A percentile compares a stretch with the other conserved stretches of the same genome.
phyloP scores from a whole-genome alignment of 768 basidiomycete species.

The Naganishia vishniacii region DNA sequence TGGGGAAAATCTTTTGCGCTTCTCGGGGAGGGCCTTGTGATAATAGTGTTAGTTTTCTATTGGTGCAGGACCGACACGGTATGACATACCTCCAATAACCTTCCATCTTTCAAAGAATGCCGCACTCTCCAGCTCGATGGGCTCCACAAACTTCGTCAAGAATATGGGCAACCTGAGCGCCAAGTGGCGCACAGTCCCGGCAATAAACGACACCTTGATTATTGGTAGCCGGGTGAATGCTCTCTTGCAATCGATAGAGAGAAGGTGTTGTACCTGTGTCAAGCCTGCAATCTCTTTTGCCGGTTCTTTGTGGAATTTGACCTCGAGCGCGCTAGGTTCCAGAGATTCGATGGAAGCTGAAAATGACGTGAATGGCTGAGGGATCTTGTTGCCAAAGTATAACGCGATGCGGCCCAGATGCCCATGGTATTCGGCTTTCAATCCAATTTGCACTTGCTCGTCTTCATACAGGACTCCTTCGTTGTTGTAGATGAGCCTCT shows the following conservation, averaged over 20 bases:
- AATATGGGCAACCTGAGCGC: slow-evolving; percentile 79
- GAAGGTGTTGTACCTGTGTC: slow-evolving; percentile 83
- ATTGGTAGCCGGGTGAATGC: slow-evolving; percentile 67
- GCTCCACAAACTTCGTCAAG: slow-evolving; percentile 86
- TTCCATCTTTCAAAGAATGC: slow-evolving; percentile 99
- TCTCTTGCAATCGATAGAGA: slow-evolving; percentile 93
- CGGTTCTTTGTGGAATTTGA: slow-evolving; percentile 85
- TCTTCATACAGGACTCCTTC: slow-evolving; percentile 97
- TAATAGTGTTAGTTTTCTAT: background rate
- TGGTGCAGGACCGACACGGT: background rate
- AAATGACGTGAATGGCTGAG: slow-evolving; percentile 81
- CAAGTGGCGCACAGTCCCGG: slow-evolving; percentile 82
- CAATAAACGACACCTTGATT: slow-evolving; percentile 80
- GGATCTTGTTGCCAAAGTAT: slow-evolving; percentile 93
- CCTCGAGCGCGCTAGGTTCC: slow-evolving; percentile 69
- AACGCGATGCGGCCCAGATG: slow-evolving; percentile 88
- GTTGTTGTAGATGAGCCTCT: slow-evolving; percentile 66
- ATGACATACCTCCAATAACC: slow-evolving; percentile 66
- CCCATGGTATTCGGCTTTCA: slow-evolving; percentile 94
- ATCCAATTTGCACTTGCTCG: slow-evolving; percentile 84
- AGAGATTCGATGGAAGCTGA: slow-evolving; percentile 68
- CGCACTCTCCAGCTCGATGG: slow-evolving; percentile 70
- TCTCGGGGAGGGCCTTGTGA: slow-evolving; percentile 70
- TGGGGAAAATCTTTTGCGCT: slow-evolving; percentile 78
- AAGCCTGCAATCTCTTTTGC: slow-evolving; percentile 71